Evolutionary conservation across 164 flowering plant genomes (phyloP).

Genomic region (Tinospora cordifolia): DNA sequence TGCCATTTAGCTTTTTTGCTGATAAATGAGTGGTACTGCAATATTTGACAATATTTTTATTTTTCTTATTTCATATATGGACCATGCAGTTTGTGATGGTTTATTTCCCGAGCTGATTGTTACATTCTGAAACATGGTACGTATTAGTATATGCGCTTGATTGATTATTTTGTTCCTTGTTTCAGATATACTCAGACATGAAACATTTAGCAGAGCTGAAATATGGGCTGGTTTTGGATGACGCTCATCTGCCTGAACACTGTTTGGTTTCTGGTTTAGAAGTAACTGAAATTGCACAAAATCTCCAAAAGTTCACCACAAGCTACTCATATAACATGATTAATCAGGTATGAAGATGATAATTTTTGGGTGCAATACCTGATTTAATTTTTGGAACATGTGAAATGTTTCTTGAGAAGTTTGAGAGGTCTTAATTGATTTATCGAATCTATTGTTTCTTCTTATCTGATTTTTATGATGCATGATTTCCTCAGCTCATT

Average conservation of each 20-base stretch:
- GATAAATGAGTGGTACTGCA: neutral
- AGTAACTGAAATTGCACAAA: conserved; percentile 16
- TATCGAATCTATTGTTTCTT: neutral
- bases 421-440: neutral
- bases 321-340: conserved; percentile 20
- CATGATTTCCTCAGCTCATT: neutral
- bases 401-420: neutral
- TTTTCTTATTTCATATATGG: too few species aligned
- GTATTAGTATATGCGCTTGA: neutral
- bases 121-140: too few species aligned
- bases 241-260: conserved; percentile 20
- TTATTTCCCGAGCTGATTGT: too few species aligned
- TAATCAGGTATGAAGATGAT: conserved; percentile 18
- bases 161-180: conserved; percentile 8
- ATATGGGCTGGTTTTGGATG: conserved; percentile 22
- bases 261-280: conserved; percentile 16
- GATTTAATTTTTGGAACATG: neutral
- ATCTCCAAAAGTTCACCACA: conserved; percentile 18
- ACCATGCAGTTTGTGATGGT: too few species aligned
- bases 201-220: conserved; percentile 26
- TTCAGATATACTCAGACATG: conserved; percentile 29
- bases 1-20: neutral
- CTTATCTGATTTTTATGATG: neutral
- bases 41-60: too few species aligned
- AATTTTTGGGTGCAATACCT: conserved; percentile 4